Percentiles rank a stretch among this genome's conserved stretches.
These are phyloP conservation scores for Carex scoparia DNA, from an alignment of 176 grass and related monocot genomes.

Conservation along the genomic window DNA sequence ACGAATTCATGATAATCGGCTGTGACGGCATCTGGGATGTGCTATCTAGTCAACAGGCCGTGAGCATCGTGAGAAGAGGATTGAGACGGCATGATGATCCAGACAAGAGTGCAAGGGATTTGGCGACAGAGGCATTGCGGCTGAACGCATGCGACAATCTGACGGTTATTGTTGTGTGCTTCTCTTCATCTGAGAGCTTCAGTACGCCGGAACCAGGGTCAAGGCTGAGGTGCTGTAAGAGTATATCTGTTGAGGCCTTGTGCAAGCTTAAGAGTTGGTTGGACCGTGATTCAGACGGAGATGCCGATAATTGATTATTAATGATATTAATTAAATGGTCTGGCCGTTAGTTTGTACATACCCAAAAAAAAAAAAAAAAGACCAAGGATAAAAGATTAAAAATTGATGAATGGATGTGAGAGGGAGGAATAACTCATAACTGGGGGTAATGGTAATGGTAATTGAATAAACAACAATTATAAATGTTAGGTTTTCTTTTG, in stretches of 20 bases:
- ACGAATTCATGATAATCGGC: conserved; percentile 79
- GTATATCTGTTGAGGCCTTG: conserved; percentile 51
- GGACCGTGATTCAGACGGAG: conserved; percentile 20
- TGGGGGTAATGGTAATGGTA: background rate
- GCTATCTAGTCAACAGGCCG: conserved; percentile 62
- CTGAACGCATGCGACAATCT: conserved; percentile 62
- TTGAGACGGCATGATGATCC: conserved; percentile 62
- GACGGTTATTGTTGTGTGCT: conserved; percentile 61
- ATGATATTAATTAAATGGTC: conserved; percentile 18
- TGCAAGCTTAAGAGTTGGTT: conserved; percentile 64
- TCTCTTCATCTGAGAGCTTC: conserved; percentile 31
- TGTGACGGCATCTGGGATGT: conserved; percentile 82
- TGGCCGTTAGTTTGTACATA: conserved; percentile 11
- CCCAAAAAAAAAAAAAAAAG: background rate
- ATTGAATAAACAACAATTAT: background rate
- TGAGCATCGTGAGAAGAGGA: conserved; percentile 46
- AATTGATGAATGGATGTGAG: background rate
- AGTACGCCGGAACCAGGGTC: background rate
- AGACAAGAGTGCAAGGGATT: conserved; percentile 48
- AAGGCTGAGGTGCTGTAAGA: conserved; percentile 49
- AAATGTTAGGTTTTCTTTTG: background rate
- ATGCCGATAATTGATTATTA: background rate
- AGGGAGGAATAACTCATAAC: background rate
- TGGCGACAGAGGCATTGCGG: conserved; percentile 55
- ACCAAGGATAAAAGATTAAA: background rate